A percentile compares a stretch with the other conserved stretches of the same genome.
phyloP scores from a whole-genome alignment of 1,139 yeast genomes.

The Yamadazyma trypodendri region DNA sequence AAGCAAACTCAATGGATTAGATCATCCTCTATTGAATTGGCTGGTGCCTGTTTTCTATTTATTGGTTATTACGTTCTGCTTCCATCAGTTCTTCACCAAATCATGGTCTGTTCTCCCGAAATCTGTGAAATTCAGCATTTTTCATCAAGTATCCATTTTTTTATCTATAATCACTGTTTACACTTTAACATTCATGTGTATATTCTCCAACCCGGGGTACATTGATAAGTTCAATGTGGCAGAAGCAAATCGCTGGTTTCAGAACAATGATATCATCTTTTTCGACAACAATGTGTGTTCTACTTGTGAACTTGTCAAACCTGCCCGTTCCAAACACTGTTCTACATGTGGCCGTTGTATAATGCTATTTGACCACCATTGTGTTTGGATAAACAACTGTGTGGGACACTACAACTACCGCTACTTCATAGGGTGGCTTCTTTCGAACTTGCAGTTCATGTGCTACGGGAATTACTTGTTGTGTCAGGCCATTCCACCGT shows the following conservation, averaged over 20 bases:
- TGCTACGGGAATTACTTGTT: slow-evolving; percentile 59
- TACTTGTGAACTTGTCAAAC: slow-evolving; percentile 70
- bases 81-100: slow-evolving; percentile 18
- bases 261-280: slow-evolving; percentile 59
- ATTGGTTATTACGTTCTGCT: slow-evolving; percentile 43
- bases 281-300: slow-evolving; percentile 38
- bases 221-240: slow-evolving; percentile 21
- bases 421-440: slow-evolving; percentile 65
- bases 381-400: slow-evolving; percentile 93
- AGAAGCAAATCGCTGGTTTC: slow-evolving; percentile 20
- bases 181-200: slow-evolving; percentile 23
- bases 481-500: slow-evolving; percentile 24
- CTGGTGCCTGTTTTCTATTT: slow-evolving; percentile 52
- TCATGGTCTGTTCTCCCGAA: slow-evolving; percentile 19
- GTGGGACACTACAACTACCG: slow-evolving; percentile 74
- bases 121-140: slow-evolving; percentile 6
- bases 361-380: slow-evolving; percentile 81
- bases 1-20: slow-evolving; percentile 2
- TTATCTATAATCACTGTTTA: slow-evolving; percentile 38
- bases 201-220: slow-evolving; percentile 58
- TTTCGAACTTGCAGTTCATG: slow-evolving; percentile 55
- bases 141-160: slow-evolving; percentile 22
- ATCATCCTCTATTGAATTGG: slow-evolving; percentile 28
- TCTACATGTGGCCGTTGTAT: slow-evolving; percentile 68
- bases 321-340: slow-evolving; percentile 92